Percentiles rank a stretch among this genome's conserved stretches.
These are phyloP conservation scores for Dendrobium catenatum DNA, from an alignment of 106 monocot species.

Conservation along the genomic window DNA sequence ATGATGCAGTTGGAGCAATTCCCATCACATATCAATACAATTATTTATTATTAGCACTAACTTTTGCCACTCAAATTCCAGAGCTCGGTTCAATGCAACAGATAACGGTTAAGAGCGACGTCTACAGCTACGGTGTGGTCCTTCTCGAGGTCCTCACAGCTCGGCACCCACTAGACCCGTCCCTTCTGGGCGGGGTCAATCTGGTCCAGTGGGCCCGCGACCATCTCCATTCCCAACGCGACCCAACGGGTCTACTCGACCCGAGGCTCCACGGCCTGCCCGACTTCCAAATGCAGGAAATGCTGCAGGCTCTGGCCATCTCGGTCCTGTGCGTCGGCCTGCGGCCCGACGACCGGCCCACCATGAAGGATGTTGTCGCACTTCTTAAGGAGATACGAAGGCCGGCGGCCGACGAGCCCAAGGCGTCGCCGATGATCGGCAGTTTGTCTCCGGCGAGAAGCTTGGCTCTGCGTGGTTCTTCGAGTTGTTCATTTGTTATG, in stretches of 20 bases:
- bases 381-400: constrained; percentile 71
- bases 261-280: constrained; percentile 35
- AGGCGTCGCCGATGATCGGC: constrained; percentile 8
- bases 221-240: constrained; percentile 37
- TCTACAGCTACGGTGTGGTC: constrained; percentile 94
- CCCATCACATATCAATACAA: too few species aligned
- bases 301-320: constrained; percentile 52
- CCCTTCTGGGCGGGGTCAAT: constrained; percentile 52
- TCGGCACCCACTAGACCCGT: constrained; percentile 67
- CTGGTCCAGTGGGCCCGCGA: constrained; percentile 77
- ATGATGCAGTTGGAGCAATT: too few species aligned
- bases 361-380: constrained; percentile 90
- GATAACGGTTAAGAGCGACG: constrained; percentile 87
- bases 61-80: constrained; percentile 11
- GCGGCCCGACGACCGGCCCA: constrained; percentile 59
- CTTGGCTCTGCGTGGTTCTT: constrained; percentile 34
- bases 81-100: constrained; percentile 63
- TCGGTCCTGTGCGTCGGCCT: constrained; percentile 48
- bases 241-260: constrained; percentile 52
- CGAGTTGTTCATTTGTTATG: constrained; percentile 59
- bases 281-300: constrained; percentile 57
- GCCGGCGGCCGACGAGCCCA: constrained; percentile 30
- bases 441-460: not conserved
- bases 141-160: constrained; percentile 78
- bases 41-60: not conserved